Evolutionary conservation across 495 filamentous ascomycete species (phyloP).

Genomic region (Neurospora sublineolata): DNA sequence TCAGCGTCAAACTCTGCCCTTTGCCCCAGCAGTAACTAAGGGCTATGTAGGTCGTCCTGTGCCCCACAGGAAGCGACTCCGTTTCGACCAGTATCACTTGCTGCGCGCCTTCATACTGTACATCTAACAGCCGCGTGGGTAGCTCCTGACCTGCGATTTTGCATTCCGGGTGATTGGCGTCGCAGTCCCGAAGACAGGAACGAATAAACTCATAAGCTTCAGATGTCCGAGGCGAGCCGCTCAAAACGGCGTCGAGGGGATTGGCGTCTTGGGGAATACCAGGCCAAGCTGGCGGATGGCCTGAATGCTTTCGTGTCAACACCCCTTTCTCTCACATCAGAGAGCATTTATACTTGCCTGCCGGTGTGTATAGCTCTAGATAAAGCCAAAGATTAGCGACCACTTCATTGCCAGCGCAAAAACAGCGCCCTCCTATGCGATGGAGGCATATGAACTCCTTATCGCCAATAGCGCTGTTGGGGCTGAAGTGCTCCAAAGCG

Average conservation of each 20-base stretch:
- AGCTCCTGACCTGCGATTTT: neutral
- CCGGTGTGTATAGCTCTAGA: neutral
- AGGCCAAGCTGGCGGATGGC: neutral
- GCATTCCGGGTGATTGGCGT: neutral
- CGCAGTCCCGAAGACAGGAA: neutral
- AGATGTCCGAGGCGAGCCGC: neutral
- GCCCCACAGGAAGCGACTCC: neutral
- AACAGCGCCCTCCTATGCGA: no score
- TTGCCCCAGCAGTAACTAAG: constrained; percentile 4
- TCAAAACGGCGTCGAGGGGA: neutral
- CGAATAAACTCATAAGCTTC: neutral
- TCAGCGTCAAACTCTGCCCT: neutral
- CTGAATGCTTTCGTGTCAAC: neutral
- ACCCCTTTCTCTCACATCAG: neutral
- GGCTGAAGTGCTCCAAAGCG: neutral
- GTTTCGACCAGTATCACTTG: neutral
- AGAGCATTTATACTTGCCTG: neutral
- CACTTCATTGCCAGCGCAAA: no score
- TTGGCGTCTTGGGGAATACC: neutral
- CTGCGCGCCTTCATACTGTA: neutral
- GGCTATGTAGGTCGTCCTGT: neutral
- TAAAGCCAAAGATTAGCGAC: no score
- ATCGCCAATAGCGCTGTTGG: neutral
- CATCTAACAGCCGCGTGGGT: neutral
- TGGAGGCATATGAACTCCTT: no score